phyloP scores from a whole-genome alignment of 2,329 filamentous ascomycete species.

The Ophiostoma triangulosporum region DNA sequence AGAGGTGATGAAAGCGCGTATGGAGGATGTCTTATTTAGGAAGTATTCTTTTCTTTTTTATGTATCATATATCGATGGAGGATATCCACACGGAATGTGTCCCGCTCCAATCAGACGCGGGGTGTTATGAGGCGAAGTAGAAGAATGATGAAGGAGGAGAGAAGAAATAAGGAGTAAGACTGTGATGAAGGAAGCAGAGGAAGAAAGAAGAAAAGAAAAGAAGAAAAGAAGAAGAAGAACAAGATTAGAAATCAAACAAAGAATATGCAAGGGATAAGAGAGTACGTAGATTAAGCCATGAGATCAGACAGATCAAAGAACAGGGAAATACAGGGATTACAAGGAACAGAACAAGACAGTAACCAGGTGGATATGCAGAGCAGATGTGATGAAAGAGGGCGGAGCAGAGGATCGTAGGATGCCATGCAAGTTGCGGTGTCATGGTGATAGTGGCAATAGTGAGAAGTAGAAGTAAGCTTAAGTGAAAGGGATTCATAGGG shows the following conservation, averaged over 20 bases:
- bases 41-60: not conserved
- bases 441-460: too few relatives aligned
- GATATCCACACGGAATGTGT: not conserved
- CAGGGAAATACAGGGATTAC: not conserved
- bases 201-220: not conserved
- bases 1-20: too few relatives aligned
- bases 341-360: too few relatives aligned
- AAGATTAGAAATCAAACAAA: not conserved
- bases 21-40: not conserved
- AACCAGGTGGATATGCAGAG: too few relatives aligned
- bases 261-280: not conserved
- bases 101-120: not conserved
- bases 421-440: too few relatives aligned
- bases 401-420: too few relatives aligned
- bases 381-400: too few relatives aligned
- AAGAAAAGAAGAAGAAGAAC: not conserved
- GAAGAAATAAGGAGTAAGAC: not conserved
- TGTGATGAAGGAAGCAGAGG: not conserved
- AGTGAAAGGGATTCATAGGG: too few relatives aligned
- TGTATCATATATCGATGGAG: not conserved
- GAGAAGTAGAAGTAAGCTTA: too few relatives aligned
- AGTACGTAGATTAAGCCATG: too few relatives aligned
- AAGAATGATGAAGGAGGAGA: not conserved
- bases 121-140: not conserved
- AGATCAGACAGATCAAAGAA: not conserved